Conservation (phyloP, 192 early-diverging fungal species). For the Backusella liffmaniae region DNA sequence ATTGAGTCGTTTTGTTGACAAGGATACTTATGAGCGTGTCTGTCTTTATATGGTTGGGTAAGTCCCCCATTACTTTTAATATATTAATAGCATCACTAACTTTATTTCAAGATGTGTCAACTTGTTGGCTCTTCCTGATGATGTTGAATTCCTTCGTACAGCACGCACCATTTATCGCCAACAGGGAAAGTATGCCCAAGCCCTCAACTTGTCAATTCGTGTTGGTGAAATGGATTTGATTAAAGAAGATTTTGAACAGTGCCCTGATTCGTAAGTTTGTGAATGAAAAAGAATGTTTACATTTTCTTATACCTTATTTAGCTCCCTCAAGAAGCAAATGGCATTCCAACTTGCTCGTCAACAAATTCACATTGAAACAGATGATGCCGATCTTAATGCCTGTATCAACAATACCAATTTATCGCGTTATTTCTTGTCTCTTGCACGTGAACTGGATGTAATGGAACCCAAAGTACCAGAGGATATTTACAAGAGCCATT, state of each 20-base stretch:
- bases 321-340: slow-evolving; percentile 89
- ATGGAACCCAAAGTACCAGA: slow-evolving; percentile 95
- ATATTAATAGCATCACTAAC: not conserved
- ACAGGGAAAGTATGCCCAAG: slow-evolving; percentile 77
- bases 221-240: slow-evolving; percentile 82
- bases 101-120: slow-evolving; percentile 72
- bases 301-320: slow-evolving; percentile 22
- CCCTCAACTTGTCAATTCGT: slow-evolving; percentile 82
- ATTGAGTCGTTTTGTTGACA: slow-evolving; percentile 83
- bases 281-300: not conserved
- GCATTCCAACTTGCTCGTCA: slow-evolving; percentile 93
- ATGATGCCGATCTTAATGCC: slow-evolving; percentile 78
- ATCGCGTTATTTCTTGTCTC: slow-evolving; percentile 83
- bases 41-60: slow-evolving; percentile 93
- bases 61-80: not conserved
- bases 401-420: slow-evolving; percentile 89
- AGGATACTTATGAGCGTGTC: slow-evolving; percentile 90
- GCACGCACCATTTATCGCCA: slow-evolving; percentile 90
- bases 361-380: slow-evolving; percentile 84
- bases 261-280: slow-evolving; percentile 63
- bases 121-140: slow-evolving; percentile 88
- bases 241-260: slow-evolving; percentile 82
- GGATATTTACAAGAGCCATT: slow-evolving; percentile 97
- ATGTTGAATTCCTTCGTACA: slow-evolving; percentile 78
- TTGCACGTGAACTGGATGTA: slow-evolving; percentile 92